Evolutionary conservation across 106 monocot species (phyloP).

Genomic region (Dioscorea alata): DNA sequence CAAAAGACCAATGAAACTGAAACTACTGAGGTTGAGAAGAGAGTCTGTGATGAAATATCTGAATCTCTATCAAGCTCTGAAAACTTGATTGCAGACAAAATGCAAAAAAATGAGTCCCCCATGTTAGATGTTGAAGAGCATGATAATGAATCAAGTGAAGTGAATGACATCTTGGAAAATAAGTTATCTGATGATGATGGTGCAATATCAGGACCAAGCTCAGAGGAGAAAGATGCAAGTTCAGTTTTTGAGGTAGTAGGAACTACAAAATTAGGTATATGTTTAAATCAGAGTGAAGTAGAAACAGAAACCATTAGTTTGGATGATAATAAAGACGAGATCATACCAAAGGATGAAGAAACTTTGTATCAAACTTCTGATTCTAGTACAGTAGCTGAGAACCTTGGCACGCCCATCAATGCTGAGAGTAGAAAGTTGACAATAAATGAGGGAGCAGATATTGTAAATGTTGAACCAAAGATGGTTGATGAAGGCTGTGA

Average conservation of each 20-base stretch:
- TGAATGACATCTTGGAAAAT: background rate
- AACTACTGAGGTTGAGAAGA: background rate
- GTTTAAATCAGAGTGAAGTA: background rate
- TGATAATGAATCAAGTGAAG: background rate
- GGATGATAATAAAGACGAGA: background rate
- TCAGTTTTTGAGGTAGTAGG: background rate
- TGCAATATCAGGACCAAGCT: background rate
- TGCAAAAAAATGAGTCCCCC: background rate
- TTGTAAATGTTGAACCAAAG: background rate
- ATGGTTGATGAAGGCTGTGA: background rate
- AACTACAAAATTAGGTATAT: background rate
- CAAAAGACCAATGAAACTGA: constrained; percentile 7
- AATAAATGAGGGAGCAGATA: background rate
- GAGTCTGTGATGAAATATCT: background rate
- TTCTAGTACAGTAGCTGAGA: background rate
- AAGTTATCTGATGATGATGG: background rate
- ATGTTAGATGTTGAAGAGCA: background rate
- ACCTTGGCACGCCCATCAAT: background rate
- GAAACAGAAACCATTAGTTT: no score
- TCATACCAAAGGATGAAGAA: constrained; percentile 3
- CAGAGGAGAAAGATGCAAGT: background rate
- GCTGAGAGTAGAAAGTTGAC: background rate
- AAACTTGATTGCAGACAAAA: background rate
- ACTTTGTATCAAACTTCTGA: background rate
- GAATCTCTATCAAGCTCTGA: background rate